A percentile compares a stretch with the other conserved stretches of the same genome.
phyloP scores from a whole-genome alignment of 768 basidiomycete genomes.

The Naganishia randhawae region DNA sequence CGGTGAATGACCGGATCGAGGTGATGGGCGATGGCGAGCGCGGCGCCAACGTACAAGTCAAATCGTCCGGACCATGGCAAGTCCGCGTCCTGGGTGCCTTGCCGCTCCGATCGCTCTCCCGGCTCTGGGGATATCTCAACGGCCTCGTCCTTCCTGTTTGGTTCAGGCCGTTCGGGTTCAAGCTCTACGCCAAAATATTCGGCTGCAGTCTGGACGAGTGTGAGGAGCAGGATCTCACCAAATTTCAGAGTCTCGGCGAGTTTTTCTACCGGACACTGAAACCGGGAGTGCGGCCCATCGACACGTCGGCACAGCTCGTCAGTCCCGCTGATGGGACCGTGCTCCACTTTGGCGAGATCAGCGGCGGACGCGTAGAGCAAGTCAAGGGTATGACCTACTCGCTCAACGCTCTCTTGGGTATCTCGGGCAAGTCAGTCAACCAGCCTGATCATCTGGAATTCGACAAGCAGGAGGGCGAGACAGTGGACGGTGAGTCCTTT shows the following conservation, averaged over 20 bases:
- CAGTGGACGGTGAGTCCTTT: conserved; percentile 32
- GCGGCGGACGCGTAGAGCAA: conserved; percentile 77
- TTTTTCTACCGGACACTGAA: conserved; percentile 92
- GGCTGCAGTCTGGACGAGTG: conserved; percentile 92
- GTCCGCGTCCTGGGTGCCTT: conserved; percentile 96
- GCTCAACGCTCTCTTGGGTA: conserved; percentile 82
- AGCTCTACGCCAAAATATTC: conserved; percentile 79
- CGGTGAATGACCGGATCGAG: conserved; percentile 32
- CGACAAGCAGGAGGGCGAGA: conserved; percentile 54
- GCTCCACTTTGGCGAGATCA: conserved; percentile 83
- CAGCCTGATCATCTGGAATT: conserved; percentile 50
- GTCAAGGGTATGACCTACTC: conserved; percentile 98
- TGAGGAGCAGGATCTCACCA: conserved; percentile 68
- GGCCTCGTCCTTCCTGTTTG: conserved; percentile 87
- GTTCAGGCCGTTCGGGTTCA: conserved; percentile 86
- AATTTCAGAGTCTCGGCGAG: conserved; percentile 81
- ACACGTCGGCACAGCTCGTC: conserved; percentile 67
- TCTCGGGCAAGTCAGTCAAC: conserved; percentile 36
- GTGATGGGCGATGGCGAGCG: conserved; percentile 42
- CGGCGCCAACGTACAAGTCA: conserved; percentile 40
- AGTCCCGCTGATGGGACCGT: conserved; percentile 92
- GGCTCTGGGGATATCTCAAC: conserved; percentile 94
- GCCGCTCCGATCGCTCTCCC: conserved; percentile 89
- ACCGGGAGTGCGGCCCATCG: conserved; percentile 72
- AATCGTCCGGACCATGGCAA: conserved; percentile 30